Percentiles rank a stretch among this genome's conserved stretches.
phyloP scores from a whole-genome alignment of 352 stramenopile species.

The Globisporangium echinulatum region DNA sequence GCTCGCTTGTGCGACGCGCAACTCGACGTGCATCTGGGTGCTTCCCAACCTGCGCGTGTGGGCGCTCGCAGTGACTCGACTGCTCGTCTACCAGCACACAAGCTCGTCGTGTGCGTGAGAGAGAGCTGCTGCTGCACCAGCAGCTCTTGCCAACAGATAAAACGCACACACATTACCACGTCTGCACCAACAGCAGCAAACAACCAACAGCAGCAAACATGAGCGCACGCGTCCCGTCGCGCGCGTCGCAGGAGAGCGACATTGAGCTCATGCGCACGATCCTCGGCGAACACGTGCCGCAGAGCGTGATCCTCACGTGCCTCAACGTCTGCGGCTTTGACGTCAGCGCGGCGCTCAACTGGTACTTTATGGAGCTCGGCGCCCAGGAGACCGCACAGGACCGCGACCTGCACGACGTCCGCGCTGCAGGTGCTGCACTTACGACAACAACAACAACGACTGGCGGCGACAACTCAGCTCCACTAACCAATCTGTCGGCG shows the following conservation, averaged over 20 bases:
- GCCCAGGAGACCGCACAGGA: conserved; percentile 13
- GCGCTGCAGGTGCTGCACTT: neutral
- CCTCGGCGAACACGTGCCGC: conserved; percentile 78
- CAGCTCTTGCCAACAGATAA: neutral
- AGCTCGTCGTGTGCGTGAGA: too few species aligned
- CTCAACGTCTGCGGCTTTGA: conserved; percentile 80
- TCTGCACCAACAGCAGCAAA: neutral
- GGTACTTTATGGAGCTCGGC: conserved; percentile 81
- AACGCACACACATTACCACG: neutral
- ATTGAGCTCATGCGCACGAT: conserved; percentile 87
- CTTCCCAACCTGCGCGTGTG: too few species aligned
- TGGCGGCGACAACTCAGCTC: conserved; percentile 4
- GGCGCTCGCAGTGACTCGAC: too few species aligned
- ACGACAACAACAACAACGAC: neutral
- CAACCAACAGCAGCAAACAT: neutral
- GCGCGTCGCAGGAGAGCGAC: conserved; percentile 44
- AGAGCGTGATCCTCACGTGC: conserved; percentile 80
- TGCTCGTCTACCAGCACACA: too few species aligned
- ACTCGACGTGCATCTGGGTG: too few species aligned
- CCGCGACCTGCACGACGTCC: conserved; percentile 2
- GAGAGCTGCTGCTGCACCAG: neutral
- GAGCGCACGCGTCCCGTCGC: conserved; percentile 3
- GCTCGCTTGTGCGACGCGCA: too few species aligned
- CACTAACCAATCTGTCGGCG: conserved; percentile 3
- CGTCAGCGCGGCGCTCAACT: conserved; percentile 81